Base-by-base conservation (phyloP, 1,284 basidiomycete species). In the Dichomitus squalens region DNA sequence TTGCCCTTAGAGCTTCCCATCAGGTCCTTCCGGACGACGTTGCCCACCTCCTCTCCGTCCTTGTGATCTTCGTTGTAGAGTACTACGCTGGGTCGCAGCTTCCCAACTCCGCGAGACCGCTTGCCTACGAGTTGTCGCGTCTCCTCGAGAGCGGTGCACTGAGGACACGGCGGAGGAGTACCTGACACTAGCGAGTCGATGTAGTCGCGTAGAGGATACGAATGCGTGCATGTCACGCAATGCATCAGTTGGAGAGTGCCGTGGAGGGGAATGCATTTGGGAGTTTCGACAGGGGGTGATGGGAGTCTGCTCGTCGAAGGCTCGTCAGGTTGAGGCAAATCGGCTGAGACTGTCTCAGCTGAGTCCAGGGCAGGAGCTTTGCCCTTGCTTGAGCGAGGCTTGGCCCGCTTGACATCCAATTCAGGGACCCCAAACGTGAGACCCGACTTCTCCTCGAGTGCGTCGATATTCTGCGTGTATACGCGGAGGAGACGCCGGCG, bases 401-500 rank as follows among this genome's bases (percentile, higher is more conserved):
- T 85, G 48, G 64, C 73, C 23, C 83, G 80, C 63, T 76, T 82
- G 57, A 75, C 76, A 60, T 84, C 82, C 57, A 83, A 82, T 49
- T 81, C 81, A 12, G 89, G 88, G 14, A 93, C 78, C 25, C 90
- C 90, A 63, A 90, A 92, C 0, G 85, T 84, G 7, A 97, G 80
- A 4, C 95, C 95, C 12, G 86, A 90, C 68, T 94, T 93, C 58
- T 80, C 79, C 70, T 97, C 95, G 49, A 98, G 85, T 14, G 88
- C 89, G 70, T 98, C 95, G 60, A 97, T 96, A 73, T 96, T 96
- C 76, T 98, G 95, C 0, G 95, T 96, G 73, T 97, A 98, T 4
- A 95, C 92, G 27, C 95, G 83, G 41, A 95, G 80, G 1, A 98
- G 83, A 47, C 86, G 83, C 2, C 92, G 90, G 46, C 88, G 80